Conservation (phyloP, 2,329 filamentous ascomycete genomes). For the Pseudocercospora fijiensis region DNA sequence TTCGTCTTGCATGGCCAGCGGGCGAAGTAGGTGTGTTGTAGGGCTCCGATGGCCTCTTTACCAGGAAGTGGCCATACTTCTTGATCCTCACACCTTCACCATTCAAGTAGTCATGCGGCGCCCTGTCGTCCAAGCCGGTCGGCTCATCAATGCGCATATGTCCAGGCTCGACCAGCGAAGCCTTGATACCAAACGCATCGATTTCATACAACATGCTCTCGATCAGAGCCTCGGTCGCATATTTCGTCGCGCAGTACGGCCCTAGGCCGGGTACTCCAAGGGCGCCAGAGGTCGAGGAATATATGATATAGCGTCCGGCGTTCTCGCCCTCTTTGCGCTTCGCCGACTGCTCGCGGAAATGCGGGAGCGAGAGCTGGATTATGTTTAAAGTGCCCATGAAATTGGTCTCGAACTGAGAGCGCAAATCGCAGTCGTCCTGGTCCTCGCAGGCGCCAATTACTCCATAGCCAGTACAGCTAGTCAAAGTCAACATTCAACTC, state of each 20-base stretch:
- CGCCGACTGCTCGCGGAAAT: conserved; percentile 70
- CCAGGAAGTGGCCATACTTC: conserved; percentile 87
- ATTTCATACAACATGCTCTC: conserved; percentile 97
- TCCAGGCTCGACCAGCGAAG: conserved; percentile 87
- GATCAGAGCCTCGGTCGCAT: conserved; percentile 91
- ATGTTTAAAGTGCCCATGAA: conserved; percentile 95
- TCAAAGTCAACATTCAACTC: conserved; percentile 5
- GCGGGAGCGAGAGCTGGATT: conserved; percentile 80
- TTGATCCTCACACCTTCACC: conserved; percentile 52
- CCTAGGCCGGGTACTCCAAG: conserved; percentile 91
- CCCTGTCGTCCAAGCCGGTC: conserved; percentile 36
- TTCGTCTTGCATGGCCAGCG: conserved; percentile 81
- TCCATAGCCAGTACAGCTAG: conserved; percentile 80
- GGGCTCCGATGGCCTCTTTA: conserved; percentile 79
- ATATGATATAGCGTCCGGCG: conserved; percentile 82
- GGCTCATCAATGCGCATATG: conserved; percentile 84
- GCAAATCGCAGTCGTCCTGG: conserved; percentile 90
- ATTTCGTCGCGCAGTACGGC: conserved; percentile 95
- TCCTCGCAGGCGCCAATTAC: conserved; percentile 96
- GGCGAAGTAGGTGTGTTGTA: conserved; percentile 78
- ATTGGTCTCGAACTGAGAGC: conserved; percentile 96
- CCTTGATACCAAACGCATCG: conserved; percentile 87
- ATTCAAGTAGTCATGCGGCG: conserved; percentile 16
- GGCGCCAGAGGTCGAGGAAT: conserved; percentile 87
- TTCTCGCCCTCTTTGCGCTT: conserved; percentile 29